Percentiles rank a stretch among this genome's conserved stretches.
phyloP scores from a whole-genome alignment of 305 asterid species.

The Rubia balearica region DNA sequence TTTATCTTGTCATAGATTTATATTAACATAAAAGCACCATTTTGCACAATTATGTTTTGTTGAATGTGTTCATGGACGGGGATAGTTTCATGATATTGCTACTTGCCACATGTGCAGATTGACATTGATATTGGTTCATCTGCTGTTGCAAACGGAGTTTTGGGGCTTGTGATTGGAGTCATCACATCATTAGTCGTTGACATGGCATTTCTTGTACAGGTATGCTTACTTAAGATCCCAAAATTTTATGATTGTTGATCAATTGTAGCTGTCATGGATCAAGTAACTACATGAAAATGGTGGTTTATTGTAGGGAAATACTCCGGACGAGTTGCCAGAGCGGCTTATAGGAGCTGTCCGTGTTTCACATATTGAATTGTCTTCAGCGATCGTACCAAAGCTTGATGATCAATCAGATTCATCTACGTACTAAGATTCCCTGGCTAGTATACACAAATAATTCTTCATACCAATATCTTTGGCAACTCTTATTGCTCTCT shows the following conservation, averaged over 20 bases:
- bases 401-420: conserved; percentile 44
- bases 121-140: conserved; percentile 96
- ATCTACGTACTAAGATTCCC: conserved; percentile 17
- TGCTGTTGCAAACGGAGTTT: conserved; percentile 89
- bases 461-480: conserved; percentile 15
- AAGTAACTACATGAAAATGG: not conserved
- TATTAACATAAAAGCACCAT: not conserved
- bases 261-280: not conserved
- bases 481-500: conserved; percentile 10
- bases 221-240: conserved; percentile 16
- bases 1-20: not conserved
- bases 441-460: conserved; percentile 7
- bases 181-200: conserved; percentile 83
- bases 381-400: conserved; percentile 55
- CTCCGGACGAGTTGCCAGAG: conserved; percentile 85
- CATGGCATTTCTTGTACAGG: conserved; percentile 98
- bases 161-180: conserved; percentile 90
- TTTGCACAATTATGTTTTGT: not conserved
- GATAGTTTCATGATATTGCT: conserved; percentile 7
- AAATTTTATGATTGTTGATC: not conserved
- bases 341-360: conserved; percentile 76
- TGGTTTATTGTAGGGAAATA: conserved; percentile 44
- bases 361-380: conserved; percentile 62
- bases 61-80: not conserved
- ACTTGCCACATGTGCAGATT: conserved; percentile 37